Conservation (phyloP, 192 early-diverging fungal species). For the Podila horticola region DNA sequence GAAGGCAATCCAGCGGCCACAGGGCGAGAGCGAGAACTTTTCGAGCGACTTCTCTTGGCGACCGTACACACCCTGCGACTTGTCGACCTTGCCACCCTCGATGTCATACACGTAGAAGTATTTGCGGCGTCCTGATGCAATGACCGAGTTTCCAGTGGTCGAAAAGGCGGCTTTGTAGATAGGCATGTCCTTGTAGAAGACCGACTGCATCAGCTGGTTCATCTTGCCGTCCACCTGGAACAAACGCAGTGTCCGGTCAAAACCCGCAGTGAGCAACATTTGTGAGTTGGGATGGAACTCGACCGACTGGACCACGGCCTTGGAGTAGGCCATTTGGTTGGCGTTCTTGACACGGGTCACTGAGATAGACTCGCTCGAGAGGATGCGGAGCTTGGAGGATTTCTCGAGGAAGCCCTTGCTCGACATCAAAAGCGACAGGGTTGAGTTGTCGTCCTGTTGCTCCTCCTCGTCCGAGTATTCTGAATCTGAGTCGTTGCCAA, state of each 20-base stretch:
- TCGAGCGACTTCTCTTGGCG: slow-evolving; percentile 79
- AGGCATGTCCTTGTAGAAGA: slow-evolving; percentile 91
- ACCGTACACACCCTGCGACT: slow-evolving; percentile 78
- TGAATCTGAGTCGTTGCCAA: slow-evolving; percentile 43
- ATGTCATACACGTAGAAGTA: slow-evolving; percentile 90
- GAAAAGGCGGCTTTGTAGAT: slow-evolving; percentile 83
- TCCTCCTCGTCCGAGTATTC: slow-evolving; percentile 59
- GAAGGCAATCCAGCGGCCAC: slow-evolving; percentile 82
- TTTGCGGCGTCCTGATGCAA: slow-evolving; percentile 81
- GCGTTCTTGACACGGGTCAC: slow-evolving; percentile 81
- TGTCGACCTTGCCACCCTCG: slow-evolving; percentile 76
- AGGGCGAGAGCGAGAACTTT: slow-evolving; percentile 73
- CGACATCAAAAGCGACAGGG: slow-evolving; percentile 48
- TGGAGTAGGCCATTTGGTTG: slow-evolving; percentile 73
- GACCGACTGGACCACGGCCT: slow-evolving; percentile 74
- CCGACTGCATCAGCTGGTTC: slow-evolving; percentile 91
- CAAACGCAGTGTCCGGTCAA: slow-evolving; percentile 88
- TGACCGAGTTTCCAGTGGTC: slow-evolving; percentile 75
- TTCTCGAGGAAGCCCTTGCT: slow-evolving; percentile 58
- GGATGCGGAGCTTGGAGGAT: slow-evolving; percentile 14
- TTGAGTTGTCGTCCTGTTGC: slow-evolving; percentile 53
- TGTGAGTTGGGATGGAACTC: slow-evolving; percentile 92
- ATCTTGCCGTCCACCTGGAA: slow-evolving; percentile 92
- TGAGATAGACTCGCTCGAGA: slow-evolving; percentile 68
- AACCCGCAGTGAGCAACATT: slow-evolving; percentile 88